Evolutionary conservation across 1,284 basidiomycete genomes (phyloP), one percentile per base, ranked within the genome.

Genomic region (Schizopora paradoxa): DNA sequence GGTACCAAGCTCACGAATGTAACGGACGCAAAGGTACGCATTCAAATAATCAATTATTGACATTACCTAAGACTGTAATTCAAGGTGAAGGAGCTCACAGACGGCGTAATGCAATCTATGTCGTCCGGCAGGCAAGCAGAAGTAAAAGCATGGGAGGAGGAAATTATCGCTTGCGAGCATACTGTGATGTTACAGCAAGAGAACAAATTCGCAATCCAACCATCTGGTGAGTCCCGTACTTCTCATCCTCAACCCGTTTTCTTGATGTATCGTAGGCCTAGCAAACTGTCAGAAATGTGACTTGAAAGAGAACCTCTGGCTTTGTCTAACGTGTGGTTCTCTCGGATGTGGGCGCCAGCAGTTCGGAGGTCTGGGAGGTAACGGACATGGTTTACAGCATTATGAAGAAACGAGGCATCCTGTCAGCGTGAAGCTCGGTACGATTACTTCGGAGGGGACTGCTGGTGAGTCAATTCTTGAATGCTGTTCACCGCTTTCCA

Each of bases 71-170:
- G 23, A 27, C 27, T 14, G 16, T 22, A 21, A 22, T 11, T 11
- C 0, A 51, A 83, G 76, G 67, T 81, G 41, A 69, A 77, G 45
- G 59, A 68, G 0, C 69, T 93, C 7, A 69, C 82, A 3, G 70
- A 80, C n/a, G 82, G 77, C 0, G 74, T 96, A 46, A 84, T 96
- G 79, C 71, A 74, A 1, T 83, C 91, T 1, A 71, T 92, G 56
- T 91, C 91, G 0, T 95, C 92, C 0, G 86, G 91, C 0, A 87
- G 92, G 43, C 87, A 93, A 59, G 90, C 85, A 1, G 93, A 98
- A 60, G 90, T 99, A 47, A 88, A 97, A 65, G 90, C 94, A 1
- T 99, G 96, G 95, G 91, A 96, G 60, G 93, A 98, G 64, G 95
- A 98, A 60, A 86, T 97, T 25, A 60, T 74, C 0, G 66, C 89